Base-by-base conservation (phyloP, 129 eudicot species). In the Lactuca saligna region DNA sequence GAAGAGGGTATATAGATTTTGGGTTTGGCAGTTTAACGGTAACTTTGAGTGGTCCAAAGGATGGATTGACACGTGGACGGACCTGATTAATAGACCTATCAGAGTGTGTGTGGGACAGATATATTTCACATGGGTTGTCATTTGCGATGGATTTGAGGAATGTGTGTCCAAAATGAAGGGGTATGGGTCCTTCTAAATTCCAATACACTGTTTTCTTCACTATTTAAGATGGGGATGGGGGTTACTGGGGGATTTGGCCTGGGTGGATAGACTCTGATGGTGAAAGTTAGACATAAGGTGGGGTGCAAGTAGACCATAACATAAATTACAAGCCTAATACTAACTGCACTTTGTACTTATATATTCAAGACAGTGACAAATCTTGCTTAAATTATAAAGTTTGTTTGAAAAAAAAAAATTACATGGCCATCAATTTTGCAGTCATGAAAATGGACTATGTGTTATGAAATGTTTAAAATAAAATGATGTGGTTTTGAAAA, bases 51-150 rank as follows among this genome's bases (percentile, higher is more conserved):
- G 50, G 31, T 46, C 51, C 51, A 46, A 46, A 11, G 51, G 5
- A 3, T 14, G 14, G 11, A 50, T 29, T 39, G 70, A 68, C 75
- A 77, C 71, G 53, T 69, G 81, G 57, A 77, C 51, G 76, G 76
- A 12, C 50, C 17, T 3, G 80, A 76, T 68, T 38, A 17, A 51
- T 8, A 8, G 15, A 66, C 15, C 42, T 54, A 37, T 17, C 61
- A 58, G 8, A 33, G 16, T 41, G 63, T 39, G 16, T 41, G 63
- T 39, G 49, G 68, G 61, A 14, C 41, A 60, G 82, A 17, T 46
- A 13, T 39, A 49, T 46, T 63, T 72, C 90, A 85, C 91, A 85
- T 85, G 87, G 87, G 57, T 71, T 53, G 66, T 66, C 67, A 70
- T 48, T 16, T 48, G 70, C 67, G 72, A 66, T 54, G 77, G 76